Evolutionary conservation across 352 stramenopile species (phyloP).

Genomic region (Globisporangium paddicum): DNA sequence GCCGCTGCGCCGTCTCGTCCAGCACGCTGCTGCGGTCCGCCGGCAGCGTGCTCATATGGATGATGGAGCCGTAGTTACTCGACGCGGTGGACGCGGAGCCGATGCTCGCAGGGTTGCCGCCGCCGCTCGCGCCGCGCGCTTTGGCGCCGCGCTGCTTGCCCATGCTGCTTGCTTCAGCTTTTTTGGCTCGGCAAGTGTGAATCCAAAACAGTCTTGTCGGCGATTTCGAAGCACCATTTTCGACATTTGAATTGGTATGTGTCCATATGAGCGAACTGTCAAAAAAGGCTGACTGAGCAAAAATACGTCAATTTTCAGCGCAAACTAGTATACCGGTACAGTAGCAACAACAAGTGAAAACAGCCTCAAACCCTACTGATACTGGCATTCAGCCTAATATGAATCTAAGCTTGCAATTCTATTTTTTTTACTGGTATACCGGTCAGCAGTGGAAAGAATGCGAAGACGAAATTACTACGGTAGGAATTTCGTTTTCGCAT

Average conservation of each 20-base stretch:
- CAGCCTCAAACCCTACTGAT: no score
- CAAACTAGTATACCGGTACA: no score
- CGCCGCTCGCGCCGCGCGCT: slow-evolving; percentile 21
- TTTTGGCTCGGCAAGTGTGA: neutral
- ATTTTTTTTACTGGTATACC: no score
- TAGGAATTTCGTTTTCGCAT: no score
- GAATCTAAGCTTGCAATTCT: no score
- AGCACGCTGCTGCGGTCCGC: neutral
- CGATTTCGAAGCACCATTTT: neutral
- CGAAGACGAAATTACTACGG: no score
- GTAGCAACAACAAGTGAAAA: no score
- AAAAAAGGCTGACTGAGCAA: no score
- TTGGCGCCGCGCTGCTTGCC: slow-evolving; percentile 32
- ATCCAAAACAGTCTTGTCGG: neutral
- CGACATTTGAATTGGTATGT: neutral
- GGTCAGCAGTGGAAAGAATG: no score
- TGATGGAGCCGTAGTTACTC: slow-evolving; percentile 26
- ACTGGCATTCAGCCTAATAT: no score
- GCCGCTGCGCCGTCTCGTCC: neutral
- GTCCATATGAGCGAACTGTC: neutral
- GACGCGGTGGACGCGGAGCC: slow-evolving; percentile 7
- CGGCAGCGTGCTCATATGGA: neutral
- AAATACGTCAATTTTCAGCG: no score
- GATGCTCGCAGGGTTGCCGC: slow-evolving; percentile 13
- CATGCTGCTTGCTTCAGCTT: slow-evolving; percentile 17